These are phyloP conservation scores for Tylopilus subfusipes DNA, from an alignment of 768 basidiomycete genomes.

Conservation along the genomic window DNA sequence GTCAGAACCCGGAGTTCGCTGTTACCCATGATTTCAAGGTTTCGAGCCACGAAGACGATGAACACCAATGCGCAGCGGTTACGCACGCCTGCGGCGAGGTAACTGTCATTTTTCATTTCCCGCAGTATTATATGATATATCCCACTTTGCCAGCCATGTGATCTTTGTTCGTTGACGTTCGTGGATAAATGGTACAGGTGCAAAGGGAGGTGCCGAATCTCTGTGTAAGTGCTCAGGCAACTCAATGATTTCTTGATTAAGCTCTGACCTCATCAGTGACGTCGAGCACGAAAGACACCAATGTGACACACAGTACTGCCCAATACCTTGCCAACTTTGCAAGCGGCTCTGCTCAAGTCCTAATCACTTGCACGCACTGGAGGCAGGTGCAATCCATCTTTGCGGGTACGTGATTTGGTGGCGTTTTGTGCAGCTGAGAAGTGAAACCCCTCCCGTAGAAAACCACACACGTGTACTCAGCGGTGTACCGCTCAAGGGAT, in stretches of 20 bases:
- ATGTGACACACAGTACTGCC: conserved; percentile 52
- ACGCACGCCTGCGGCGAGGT: conserved; percentile 57
- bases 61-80: conserved; percentile 51
- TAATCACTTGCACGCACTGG: conserved; percentile 53
- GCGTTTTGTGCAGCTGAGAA: conserved; percentile 1
- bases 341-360: conserved; percentile 44
- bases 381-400: conserved; percentile 42
- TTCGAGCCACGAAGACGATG: conserved; percentile 43
- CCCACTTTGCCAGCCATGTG: conserved; percentile 38
- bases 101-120: background rate
- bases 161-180: conserved; percentile 28
- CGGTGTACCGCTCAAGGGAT: conserved; percentile 46
- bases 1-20: background rate
- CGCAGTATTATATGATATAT: background rate
- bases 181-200: conserved; percentile 37
- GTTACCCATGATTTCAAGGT: conserved; percentile 32
- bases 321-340: conserved; percentile 53
- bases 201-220: conserved; percentile 38
- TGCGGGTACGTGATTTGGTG: conserved; percentile 45
- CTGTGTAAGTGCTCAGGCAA: conserved; percentile 32
- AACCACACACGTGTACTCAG: conserved; percentile 49
- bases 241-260: too few relatives aligned
- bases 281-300: conserved; percentile 43
- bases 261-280: conserved; percentile 36
- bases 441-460: background rate